Evolutionary conservation across 1,139 yeast species (phyloP), one percentile per base, ranked within the genome.

Genomic region (Hyphopichia wangnamkhiaoensis): DNA sequence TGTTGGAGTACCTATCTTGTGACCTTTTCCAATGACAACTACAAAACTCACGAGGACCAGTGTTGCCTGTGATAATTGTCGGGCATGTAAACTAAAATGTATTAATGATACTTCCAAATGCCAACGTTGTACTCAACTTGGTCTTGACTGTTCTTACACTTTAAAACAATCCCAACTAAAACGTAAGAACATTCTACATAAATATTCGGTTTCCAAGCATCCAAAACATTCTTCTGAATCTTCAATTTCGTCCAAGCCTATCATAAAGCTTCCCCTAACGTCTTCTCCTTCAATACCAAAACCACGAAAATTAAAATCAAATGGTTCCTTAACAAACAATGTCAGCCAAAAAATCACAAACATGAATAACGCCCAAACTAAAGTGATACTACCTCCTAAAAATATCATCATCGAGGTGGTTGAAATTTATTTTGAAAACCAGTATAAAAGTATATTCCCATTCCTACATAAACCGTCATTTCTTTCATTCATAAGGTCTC

Each of bases 361-460:
- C 14, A 20, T 5, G 17, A 25, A 34, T 24, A 16, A 7, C 32
- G 10, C 19, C 16, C 33, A 21, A 16, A 20, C 14, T 12, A 24
- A 27, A 6, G 47, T 51, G 1, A 38, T 58, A 9, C 45, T 65
- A n/a, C 71, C 71, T 2, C 50, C 50, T 8, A 62, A 59, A 39
- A 39, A 44, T 13, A 33, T 49, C 2, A 44, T 65, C 25, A 41
- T 56, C 10, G 65, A 63, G 41, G 52, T 61, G 3, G 54, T 54
- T 4, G 59, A 61, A 23, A 56, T 61, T 2, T 65, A 57, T 42
- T 65, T 65, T 39, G 59, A 58, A 25, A 62, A 61, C 41, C 69
- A 65, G 41, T 61, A 65, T 43, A 59, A 60, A 25, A 66, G 68
- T 2, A 63, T 65, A 16, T 63, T 65, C 38, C 67, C 68, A 1